Conservation (phyloP, 192 early-diverging fungal genomes). For the Coemansia sp. region DNA sequence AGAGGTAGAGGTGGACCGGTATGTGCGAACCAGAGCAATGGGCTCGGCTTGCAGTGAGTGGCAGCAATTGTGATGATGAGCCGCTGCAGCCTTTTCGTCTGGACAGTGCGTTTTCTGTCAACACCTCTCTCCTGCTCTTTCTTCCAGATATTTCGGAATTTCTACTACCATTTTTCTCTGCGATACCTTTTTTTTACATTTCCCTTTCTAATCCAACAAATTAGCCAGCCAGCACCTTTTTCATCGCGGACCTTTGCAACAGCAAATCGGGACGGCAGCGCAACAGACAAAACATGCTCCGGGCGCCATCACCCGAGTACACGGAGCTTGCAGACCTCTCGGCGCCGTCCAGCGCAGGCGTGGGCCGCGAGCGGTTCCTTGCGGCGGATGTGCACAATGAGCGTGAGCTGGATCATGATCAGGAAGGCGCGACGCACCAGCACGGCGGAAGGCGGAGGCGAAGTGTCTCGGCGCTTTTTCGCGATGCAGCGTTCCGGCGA, state of each 20-base stretch:
- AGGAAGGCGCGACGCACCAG: not conserved
- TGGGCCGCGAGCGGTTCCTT: conserved; percentile 14
- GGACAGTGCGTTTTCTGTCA: not conserved
- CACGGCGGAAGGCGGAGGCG: not conserved
- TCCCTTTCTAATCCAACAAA: not conserved
- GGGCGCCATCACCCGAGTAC: conserved; percentile 35
- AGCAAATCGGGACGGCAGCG: no score
- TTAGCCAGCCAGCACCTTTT: not conserved
- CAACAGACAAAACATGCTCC: conserved; percentile 5
- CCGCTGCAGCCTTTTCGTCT: not conserved
- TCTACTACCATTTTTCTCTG: not conserved
- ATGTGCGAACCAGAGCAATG: not conserved
- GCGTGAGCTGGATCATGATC: not conserved
- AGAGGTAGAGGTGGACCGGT: no score
- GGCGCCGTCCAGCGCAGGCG: conserved; percentile 3
- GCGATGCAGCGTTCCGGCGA: conserved; percentile 26
- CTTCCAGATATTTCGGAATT: not conserved
- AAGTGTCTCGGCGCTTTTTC: conserved; percentile 18
- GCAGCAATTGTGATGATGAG: not conserved
- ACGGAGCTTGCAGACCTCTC: conserved; percentile 42
- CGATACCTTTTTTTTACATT: not conserved
- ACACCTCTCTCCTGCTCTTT: not conserved
- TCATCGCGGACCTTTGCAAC: no score
- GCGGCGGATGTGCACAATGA: not conserved
- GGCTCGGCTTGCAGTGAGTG: no score